A percentile compares a stretch with the other conserved stretches of the same genome.
Conservation (phyloP, 331 rosid species). For the Spiraea crenata region DNA sequence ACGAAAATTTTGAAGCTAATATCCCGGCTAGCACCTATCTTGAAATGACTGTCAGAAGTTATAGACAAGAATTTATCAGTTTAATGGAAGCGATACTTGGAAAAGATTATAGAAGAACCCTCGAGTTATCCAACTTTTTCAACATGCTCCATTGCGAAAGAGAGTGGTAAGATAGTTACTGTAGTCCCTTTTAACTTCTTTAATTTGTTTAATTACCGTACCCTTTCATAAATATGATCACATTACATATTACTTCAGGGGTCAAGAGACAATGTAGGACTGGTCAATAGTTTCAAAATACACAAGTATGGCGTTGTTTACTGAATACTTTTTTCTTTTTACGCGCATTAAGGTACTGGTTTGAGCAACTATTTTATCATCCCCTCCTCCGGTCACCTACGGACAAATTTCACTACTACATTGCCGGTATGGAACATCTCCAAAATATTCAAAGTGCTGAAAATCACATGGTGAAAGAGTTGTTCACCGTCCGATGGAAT, state of each 20-base stretch:
- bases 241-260: too few relatives aligned
- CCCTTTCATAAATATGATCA: too few relatives aligned
- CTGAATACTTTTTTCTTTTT: not conserved
- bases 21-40: too few relatives aligned
- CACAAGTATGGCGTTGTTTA: too few relatives aligned
- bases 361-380: not conserved
- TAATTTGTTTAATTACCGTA: not conserved
- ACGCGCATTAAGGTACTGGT: not conserved
- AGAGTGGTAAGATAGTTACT: not conserved
- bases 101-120: not conserved
- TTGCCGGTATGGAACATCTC: not conserved
- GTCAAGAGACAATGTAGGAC: too few relatives aligned
- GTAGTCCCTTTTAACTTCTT: too few relatives aligned
- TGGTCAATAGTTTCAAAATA: too few relatives aligned
- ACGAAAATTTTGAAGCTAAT: too few relatives aligned
- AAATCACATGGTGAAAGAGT: not conserved
- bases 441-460: not conserved
- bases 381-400: not conserved
- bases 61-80: too few relatives aligned
- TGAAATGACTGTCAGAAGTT: too few relatives aligned
- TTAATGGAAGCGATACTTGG: not conserved
- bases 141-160: conserved; percentile 3
- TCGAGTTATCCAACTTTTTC: not conserved
- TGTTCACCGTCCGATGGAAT: not conserved
- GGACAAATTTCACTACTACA: not conserved